Evolutionary conservation across 2,329 filamentous ascomycete genomes (phyloP).

Genomic region (Fusarium zealandicum): DNA sequence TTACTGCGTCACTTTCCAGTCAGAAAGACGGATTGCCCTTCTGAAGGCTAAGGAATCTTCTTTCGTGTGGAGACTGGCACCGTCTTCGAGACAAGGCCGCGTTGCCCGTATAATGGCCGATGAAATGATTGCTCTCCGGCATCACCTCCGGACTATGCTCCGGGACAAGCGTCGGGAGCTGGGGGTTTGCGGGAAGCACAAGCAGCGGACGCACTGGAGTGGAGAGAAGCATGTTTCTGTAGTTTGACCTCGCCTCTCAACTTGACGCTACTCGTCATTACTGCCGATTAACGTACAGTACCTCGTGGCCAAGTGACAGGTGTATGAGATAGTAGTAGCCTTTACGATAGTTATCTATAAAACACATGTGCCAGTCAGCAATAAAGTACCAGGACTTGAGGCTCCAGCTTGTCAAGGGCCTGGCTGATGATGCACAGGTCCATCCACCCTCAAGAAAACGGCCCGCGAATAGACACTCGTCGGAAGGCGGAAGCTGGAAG

Average conservation of each 20-base stretch:
- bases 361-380: slow-evolving; percentile 7
- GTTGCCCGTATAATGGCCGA: slow-evolving; percentile 19
- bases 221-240: slow-evolving; percentile 16
- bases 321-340: slow-evolving; percentile 20
- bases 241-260: slow-evolving; percentile 18
- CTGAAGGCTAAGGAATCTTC: slow-evolving; percentile 11
- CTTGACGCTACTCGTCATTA: slow-evolving; percentile 9
- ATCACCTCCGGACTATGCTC: slow-evolving; percentile 31
- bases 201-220: slow-evolving; percentile 22
- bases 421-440: slow-evolving; percentile 18
- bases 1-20: slow-evolving; percentile 29
- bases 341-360: slow-evolving; percentile 5
- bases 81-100: neutral
- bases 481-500: slow-evolving; percentile 27
- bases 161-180: slow-evolving; percentile 20
- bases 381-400: slow-evolving; percentile 8
- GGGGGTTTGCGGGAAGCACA: slow-evolving; percentile 12
- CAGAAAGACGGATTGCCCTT: slow-evolving; percentile 5
- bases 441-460: slow-evolving; percentile 27
- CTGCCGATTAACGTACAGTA: slow-evolving; percentile 14
- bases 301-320: slow-evolving; percentile 25
- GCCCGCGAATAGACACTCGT: slow-evolving; percentile 9
- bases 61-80: slow-evolving; percentile 8
- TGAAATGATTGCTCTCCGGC: slow-evolving; percentile 28
- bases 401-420: slow-evolving; percentile 6